These are phyloP conservation scores for Cercospora canescens DNA, from an alignment of 2,329 filamentous ascomycete genomes.

Conservation along the genomic window DNA sequence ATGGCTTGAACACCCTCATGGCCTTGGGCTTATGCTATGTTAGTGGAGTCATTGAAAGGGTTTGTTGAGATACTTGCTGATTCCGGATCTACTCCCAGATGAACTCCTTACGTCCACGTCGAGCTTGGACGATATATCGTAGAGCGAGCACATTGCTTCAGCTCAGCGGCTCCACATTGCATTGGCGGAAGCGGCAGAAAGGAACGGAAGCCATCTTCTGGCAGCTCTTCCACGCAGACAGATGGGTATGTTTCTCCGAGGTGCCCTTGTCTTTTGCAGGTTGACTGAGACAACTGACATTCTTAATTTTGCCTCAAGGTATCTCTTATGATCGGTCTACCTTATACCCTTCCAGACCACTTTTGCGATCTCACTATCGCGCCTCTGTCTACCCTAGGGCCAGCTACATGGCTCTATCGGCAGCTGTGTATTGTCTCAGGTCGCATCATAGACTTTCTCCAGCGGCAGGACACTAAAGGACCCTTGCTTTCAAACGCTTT, in stretches of 20 bases:
- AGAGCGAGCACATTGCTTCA: constrained; percentile 18
- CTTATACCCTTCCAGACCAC: constrained; percentile 15
- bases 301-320: not conserved
- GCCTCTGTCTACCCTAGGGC: not conserved
- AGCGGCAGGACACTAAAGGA: constrained; percentile 5
- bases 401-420: constrained; percentile 13
- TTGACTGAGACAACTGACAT: not conserved
- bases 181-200: constrained; percentile 8
- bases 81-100: not conserved
- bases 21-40: constrained; percentile 18
- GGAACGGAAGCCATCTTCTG: constrained; percentile 17
- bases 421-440: constrained; percentile 13
- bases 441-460: constrained; percentile 18
- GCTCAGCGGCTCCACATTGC: constrained; percentile 12
- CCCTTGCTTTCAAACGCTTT: constrained; percentile 11
- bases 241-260: constrained; percentile 8
- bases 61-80: not conserved
- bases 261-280: not conserved
- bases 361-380: constrained; percentile 17
- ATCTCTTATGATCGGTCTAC: constrained; percentile 20
- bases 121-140: constrained; percentile 19
- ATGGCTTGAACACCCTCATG: constrained; percentile 19
- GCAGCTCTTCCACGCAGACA: constrained; percentile 21
- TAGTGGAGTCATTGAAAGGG: not conserved
- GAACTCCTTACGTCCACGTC: constrained; percentile 14